Evolutionary conservation across 2,329 filamentous ascomycete genomes (phyloP), one percentile per base, ranked within the genome.

Genomic region (Xenoacremonium recifei): DNA sequence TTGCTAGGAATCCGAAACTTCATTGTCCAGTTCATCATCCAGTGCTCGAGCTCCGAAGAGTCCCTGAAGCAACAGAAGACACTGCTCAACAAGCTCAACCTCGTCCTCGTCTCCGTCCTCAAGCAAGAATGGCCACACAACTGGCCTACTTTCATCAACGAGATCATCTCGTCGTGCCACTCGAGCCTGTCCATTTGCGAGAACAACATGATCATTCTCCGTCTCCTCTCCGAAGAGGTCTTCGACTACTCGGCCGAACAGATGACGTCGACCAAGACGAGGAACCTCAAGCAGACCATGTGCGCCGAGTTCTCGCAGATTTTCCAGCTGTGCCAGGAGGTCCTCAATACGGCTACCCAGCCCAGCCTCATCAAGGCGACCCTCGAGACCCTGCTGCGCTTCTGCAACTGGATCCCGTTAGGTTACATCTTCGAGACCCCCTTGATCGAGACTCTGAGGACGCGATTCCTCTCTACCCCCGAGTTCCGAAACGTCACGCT

Each of bases 121-220:
- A 99, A 99, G 77, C 93, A 99, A 71, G 93, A 99, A 70, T 99
- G 93, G 93, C 93, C 93, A 43, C 92, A 97, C 71, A 95, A 99
- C 76, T 99, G 95, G 93, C 93, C 95, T 10, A 96, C 90, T 16
- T 99, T 99, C 70, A 97, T 99, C 79, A 97, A 97, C 75, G 93
- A 99, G 74, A 99, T 99, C 68, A 90, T 99, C 58, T 87, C 89
- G 17, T 92, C 93, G 42, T 97, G 91, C 70, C 91, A 95, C 65
- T 92, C 89, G 55, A 96, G 87, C 68, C 76, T 99, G 40, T 93
- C 92, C 27, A 95, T 99, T 58, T 99, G 95, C 79, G 93, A 99
- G 73, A 99, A 99, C 75, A 99, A 99, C 76, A 99, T 99, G 93
- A 90, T 89, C 51, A 97, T 99, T 57, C 80, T 99, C 55, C 85